These are phyloP conservation scores for Kwoniella dendrophila DNA, from an alignment of 768 basidiomycete species.

Conservation along the genomic window DNA sequence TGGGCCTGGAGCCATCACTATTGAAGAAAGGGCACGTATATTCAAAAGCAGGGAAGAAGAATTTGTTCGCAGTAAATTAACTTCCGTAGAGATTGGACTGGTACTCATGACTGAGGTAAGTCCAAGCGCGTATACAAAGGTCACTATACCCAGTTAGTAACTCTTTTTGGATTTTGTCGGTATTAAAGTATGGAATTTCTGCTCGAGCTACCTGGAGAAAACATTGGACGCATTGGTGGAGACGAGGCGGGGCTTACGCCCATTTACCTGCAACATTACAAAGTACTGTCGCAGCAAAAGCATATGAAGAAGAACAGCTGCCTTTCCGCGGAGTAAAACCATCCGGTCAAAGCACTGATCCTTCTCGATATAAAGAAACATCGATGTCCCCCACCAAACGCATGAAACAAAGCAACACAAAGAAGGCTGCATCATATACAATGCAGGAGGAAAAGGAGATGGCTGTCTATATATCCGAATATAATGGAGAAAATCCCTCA, in stretches of 20 bases:
- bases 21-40: neutral
- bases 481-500: conserved; percentile 1
- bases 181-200: conserved; percentile 1
- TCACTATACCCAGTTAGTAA: neutral
- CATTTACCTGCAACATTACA: neutral
- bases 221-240: conserved; percentile 7
- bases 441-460: conserved; percentile 22
- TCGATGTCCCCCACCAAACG: conserved; percentile 1
- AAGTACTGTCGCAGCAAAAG: conserved; percentile 4
- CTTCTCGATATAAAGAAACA: neutral
- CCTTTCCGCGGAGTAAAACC: neutral
- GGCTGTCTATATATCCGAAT: conserved; percentile 5
- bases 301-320: neutral
- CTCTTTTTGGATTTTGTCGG: neutral
- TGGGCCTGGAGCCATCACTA: neutral
- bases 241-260: neutral
- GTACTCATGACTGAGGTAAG: conserved; percentile 2
- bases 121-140: neutral
- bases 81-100: conserved; percentile 4
- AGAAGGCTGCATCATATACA: neutral
- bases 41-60: conserved; percentile 13
- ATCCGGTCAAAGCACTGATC: neutral
- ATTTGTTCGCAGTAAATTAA: neutral
- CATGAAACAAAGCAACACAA: neutral
- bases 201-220: neutral